Evolutionary conservation across 768 basidiomycete genomes (phyloP).

Genomic region (Russula sp.): DNA sequence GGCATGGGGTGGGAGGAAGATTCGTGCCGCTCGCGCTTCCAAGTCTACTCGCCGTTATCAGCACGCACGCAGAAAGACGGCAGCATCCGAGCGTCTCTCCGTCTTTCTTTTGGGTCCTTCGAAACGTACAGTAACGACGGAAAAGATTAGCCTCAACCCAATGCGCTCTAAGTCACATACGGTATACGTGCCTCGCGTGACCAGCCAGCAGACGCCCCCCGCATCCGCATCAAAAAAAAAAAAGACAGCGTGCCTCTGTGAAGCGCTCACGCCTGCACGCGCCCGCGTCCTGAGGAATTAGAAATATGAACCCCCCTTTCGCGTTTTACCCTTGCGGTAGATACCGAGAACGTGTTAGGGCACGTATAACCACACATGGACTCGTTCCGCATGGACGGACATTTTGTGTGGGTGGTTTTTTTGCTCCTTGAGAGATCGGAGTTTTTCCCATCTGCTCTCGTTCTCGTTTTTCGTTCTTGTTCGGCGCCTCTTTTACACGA

Average conservation of each 20-base stretch:
- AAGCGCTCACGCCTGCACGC: background rate
- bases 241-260: background rate
- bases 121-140: background rate
- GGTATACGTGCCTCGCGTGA: background rate
- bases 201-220: background rate
- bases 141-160: background rate
- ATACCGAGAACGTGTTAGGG: background rate
- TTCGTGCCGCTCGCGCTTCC: background rate
- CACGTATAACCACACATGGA: background rate
- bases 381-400: background rate
- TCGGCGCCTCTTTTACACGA: background rate
- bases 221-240: background rate
- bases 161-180: background rate
- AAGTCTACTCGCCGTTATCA: background rate
- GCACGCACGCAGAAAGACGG: background rate
- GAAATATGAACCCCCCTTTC: background rate
- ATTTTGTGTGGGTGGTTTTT: background rate
- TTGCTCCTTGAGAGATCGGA: background rate
- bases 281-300: background rate
- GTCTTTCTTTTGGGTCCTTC: background rate
- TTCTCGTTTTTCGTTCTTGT: background rate
- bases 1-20: background rate
- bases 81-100: background rate
- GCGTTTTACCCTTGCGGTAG: background rate
- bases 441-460: background rate